Evolutionary conservation across 768 basidiomycete genomes (phyloP).

Genomic region (Pleurotus eryngii): DNA sequence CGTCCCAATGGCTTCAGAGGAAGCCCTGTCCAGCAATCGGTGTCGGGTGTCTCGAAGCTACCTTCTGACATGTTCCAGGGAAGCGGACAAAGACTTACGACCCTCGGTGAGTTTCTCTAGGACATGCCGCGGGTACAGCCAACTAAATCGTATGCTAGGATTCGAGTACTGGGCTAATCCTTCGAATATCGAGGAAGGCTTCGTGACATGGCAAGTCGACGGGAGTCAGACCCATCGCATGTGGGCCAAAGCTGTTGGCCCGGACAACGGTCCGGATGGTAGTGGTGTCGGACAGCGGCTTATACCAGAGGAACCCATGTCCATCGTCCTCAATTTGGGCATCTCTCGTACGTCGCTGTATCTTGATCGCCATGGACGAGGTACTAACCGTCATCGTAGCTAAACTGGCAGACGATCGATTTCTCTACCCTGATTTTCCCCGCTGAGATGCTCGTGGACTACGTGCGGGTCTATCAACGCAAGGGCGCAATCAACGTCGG

Average conservation of each 20-base stretch:
- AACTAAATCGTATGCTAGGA: conserved; percentile 29
- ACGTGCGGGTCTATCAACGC: conserved; percentile 79
- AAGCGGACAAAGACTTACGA: conserved; percentile 47
- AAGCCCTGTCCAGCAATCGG: conserved; percentile 57
- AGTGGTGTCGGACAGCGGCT: conserved; percentile 57
- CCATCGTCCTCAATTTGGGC: conserved; percentile 60
- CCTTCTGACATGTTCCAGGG: conserved; percentile 58
- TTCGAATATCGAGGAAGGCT: conserved; percentile 48
- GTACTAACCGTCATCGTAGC: conserved; percentile 26
- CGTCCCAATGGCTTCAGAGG: conserved; percentile 42
- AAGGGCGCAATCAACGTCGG: conserved; percentile 55
- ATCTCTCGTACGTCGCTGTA: conserved; percentile 44
- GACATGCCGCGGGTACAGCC: neutral
- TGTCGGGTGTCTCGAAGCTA: conserved; percentile 43
- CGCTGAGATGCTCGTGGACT: conserved; percentile 68
- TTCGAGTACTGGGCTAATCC: conserved; percentile 77
- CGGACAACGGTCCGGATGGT: conserved; percentile 35
- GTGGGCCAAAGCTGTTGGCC: conserved; percentile 47
- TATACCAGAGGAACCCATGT: conserved; percentile 57
- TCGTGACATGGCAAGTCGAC: conserved; percentile 74
- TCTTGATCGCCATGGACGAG: neutral
- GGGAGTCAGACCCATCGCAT: conserved; percentile 48
- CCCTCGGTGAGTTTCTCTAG: conserved; percentile 34
- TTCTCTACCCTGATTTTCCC: conserved; percentile 62
- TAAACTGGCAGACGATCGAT: conserved; percentile 67